Evolutionary conservation across 257 asterid genomes (phyloP), one percentile per base, ranked within the genome.

Genomic region (Voacanga thouarsii): DNA sequence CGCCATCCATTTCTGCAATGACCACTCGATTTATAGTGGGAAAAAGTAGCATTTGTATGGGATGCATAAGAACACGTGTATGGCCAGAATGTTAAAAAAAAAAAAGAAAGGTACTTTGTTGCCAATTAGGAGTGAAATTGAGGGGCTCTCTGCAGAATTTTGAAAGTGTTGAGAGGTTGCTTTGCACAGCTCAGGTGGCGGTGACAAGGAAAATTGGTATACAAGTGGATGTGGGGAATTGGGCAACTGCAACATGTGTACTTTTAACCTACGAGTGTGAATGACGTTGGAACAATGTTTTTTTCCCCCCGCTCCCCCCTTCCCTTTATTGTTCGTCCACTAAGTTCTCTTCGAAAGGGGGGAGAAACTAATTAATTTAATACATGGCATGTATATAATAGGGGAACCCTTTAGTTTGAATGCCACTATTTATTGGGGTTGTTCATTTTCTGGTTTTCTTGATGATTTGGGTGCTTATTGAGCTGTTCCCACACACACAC

Each of bases 261-360:
- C 43, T 50, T 19, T 77, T 66, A 14, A 5, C 21, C 15, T 28
- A 63, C 28, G 68, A 74, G 51, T 76, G 75, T 72, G 80, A 49
- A 63, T 76, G 82, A 79, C 80, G 82, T 72, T 61, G 43, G 80
- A 75, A 81, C 63, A 72, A 49, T 41, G 74, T 55, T 59, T 49
- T 7, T 49, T 19, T n/a, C n/a, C n/a, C n/a, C n/a, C n/a, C n/a
- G n/a, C n/a, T n/a, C n/a, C n/a, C n/a, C n/a, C 67, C 71, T 69
- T 18, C 14, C 11, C 11, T 47, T 49, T 15, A 21, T 70, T 73
- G 63, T 56, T 33, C 74, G 57, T 45, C 77, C 83, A 76, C 79
- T 77, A 50, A 77, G 60, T 30, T 67, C 5, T 53, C 45, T 14
- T 74, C 3, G 47, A 24, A 55, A 66, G 4, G 7, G 74, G 56